Conservation (phyloP, 768 basidiomycete species). For the Vishniacozyma victoriae region DNA sequence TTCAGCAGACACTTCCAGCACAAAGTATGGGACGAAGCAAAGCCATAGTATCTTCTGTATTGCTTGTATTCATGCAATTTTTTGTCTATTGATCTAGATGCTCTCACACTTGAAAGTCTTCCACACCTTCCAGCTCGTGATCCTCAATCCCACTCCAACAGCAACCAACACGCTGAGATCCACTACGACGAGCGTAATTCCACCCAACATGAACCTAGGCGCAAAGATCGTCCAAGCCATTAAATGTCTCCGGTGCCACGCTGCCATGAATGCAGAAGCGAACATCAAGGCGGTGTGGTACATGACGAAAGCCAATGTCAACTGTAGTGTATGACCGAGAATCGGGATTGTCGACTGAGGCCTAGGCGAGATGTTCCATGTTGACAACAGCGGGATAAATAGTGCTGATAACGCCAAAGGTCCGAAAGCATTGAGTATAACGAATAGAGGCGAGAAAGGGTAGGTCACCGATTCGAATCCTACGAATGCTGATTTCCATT, state of each 20-base stretch:
- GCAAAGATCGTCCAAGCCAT: conserved; percentile 99
- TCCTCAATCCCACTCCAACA: conserved; percentile 54
- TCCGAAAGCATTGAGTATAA: conserved; percentile 71
- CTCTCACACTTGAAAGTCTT: conserved; percentile 43
- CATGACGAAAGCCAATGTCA: conserved; percentile 58
- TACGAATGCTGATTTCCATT: conserved; percentile 92
- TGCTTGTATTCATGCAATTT: no score
- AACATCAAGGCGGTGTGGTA: conserved; percentile 65
- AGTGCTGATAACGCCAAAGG: conserved; percentile 63
- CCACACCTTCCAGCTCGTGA: conserved; percentile 42
- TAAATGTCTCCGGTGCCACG: conserved; percentile 71
- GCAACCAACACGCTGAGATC: conserved; percentile 66
- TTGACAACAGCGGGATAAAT: conserved; percentile 63
- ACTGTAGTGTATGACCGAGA: conserved; percentile 45
- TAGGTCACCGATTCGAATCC: conserved; percentile 64
- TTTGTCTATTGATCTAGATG: no score
- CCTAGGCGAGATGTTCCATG: conserved; percentile 77
- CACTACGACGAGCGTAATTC: conserved; percentile 59
- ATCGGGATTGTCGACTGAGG: conserved; percentile 35
- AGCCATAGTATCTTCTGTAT: no score
- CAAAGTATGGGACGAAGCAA: conserved; percentile 30
- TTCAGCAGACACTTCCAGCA: conserved; percentile 23
- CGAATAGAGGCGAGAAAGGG: conserved; percentile 67
- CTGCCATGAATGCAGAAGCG: conserved; percentile 65
- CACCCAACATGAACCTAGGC: conserved; percentile 82